These are phyloP conservation scores for Tuber umbilicatum DNA, from an alignment of 495 filamentous ascomycete genomes.

Conservation along the genomic window DNA sequence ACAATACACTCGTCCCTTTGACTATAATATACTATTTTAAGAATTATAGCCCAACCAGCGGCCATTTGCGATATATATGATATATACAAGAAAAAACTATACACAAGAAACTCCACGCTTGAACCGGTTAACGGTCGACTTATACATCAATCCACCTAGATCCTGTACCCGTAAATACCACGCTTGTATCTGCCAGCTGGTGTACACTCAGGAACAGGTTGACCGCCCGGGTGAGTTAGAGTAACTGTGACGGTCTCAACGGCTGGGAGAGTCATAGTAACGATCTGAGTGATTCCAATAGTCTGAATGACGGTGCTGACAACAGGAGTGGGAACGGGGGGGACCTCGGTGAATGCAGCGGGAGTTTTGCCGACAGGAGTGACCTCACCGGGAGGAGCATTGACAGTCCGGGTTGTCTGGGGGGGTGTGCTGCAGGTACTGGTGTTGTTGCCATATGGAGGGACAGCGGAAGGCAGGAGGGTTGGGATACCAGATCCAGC, in stretches of 20 bases:
- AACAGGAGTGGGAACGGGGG: constrained; percentile 15
- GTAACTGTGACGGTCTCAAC: constrained; percentile 20
- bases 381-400: neutral
- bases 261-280: constrained; percentile 9
- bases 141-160: neutral
- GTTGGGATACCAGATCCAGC: constrained; percentile 22
- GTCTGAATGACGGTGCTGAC: constrained; percentile 29
- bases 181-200: constrained; percentile 17
- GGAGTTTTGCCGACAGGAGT: neutral
- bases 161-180: constrained; percentile 12
- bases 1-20: neutral
- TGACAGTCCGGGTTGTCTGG: neutral
- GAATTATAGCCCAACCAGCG: neutral
- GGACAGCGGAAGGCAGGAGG: constrained; percentile 3
- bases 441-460: constrained; percentile 23
- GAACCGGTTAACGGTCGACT: neutral
- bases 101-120: neutral
- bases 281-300: neutral
- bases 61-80: neutral
- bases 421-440: neutral
- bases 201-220: constrained; percentile 9
- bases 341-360: neutral
- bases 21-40: neutral
- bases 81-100: neutral
- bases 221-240: neutral